These are phyloP conservation scores for Immersiporthe knoxdaviesiana DNA, from an alignment of 2,329 filamentous ascomycete species.

Conservation along the genomic window DNA sequence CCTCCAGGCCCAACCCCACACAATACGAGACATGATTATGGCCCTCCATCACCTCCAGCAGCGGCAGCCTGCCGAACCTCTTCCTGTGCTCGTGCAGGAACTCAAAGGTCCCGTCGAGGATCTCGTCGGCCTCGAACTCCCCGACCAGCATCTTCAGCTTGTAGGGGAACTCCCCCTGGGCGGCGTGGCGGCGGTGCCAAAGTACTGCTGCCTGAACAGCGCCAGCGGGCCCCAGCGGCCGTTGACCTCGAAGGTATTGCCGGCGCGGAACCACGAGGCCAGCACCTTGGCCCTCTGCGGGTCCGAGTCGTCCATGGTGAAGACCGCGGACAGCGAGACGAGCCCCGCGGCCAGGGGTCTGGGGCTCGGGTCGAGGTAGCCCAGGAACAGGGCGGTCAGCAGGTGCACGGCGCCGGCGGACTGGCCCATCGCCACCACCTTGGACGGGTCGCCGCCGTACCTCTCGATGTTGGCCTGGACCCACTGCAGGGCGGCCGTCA, in stretches of 20 bases:
- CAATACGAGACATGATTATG: slow-evolving; percentile 33
- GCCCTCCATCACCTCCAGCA: slow-evolving; percentile 32
- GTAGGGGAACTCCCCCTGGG: slow-evolving; percentile 15
- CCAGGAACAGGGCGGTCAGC: slow-evolving; percentile 26
- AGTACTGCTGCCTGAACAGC: slow-evolving; percentile 24
- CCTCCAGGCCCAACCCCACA: slow-evolving; percentile 30
- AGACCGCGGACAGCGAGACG: slow-evolving; percentile 29
- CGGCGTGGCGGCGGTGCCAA: slow-evolving; percentile 4
- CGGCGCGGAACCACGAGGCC: slow-evolving; percentile 22
- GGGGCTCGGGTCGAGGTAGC: slow-evolving; percentile 25
- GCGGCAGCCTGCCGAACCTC: slow-evolving; percentile 27
- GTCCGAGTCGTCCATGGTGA: slow-evolving; percentile 11
- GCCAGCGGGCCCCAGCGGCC: slow-evolving; percentile 17
- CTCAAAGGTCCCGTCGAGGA: slow-evolving; percentile 30
- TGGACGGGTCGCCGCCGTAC: slow-evolving; percentile 31
- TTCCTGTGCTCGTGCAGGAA: slow-evolving; percentile 31
- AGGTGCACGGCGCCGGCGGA: slow-evolving; percentile 31
- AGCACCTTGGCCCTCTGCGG: slow-evolving; percentile 8
- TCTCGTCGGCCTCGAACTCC: slow-evolving; percentile 31
- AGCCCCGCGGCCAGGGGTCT: slow-evolving; percentile 20
- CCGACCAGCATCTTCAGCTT: slow-evolving; percentile 28
- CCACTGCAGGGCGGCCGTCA: slow-evolving; percentile 28
- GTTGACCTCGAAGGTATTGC: slow-evolving; percentile 21
- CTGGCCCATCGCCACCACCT: slow-evolving; percentile 31
- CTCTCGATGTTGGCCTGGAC: slow-evolving; percentile 31